Evolutionary conservation across 768 basidiomycete genomes (phyloP).

Genomic region (Hericium rajendrae): DNA sequence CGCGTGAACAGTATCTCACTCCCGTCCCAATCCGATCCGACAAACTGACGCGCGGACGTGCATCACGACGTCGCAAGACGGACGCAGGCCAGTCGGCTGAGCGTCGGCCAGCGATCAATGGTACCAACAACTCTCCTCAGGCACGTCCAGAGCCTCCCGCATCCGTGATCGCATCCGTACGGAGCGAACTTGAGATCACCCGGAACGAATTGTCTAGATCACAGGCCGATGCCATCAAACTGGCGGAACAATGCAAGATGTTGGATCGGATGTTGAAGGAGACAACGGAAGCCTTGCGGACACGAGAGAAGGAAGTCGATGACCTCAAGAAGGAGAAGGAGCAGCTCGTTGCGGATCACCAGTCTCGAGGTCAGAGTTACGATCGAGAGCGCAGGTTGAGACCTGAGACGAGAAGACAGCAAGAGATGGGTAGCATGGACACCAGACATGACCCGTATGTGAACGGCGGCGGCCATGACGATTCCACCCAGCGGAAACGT

Average conservation of each 20-base stretch:
- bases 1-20: constrained; percentile 8
- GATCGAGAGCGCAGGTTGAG: constrained; percentile 11
- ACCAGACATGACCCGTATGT: constrained; percentile 6
- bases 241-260: constrained; percentile 53
- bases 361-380: constrained; percentile 11
- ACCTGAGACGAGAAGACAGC: constrained; percentile 12
- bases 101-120: constrained; percentile 7
- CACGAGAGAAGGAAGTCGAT: constrained; percentile 53
- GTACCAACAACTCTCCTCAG: constrained; percentile 4
- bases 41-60: constrained; percentile 16
- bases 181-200: constrained; percentile 47
- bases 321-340: constrained; percentile 28
- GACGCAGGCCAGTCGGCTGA: constrained; percentile 14
- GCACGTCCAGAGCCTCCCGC: constrained; percentile 7
- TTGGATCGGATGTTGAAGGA: constrained; percentile 59
- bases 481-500: constrained; percentile 3
- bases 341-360: constrained; percentile 2
- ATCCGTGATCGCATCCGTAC: constrained; percentile 27
- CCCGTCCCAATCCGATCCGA: constrained; percentile 8
- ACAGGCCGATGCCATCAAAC: constrained; percentile 42
- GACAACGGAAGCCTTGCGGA: constrained; percentile 46
- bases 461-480: constrained; percentile 10
- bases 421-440: constrained; percentile 7
- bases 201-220: constrained; percentile 43
- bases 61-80: constrained; percentile 13